A percentile compares a stretch with the other conserved stretches of the same genome.
Conservation (phyloP, 805 yeast genomes). For the Metschnikowia aberdeeniae region DNA sequence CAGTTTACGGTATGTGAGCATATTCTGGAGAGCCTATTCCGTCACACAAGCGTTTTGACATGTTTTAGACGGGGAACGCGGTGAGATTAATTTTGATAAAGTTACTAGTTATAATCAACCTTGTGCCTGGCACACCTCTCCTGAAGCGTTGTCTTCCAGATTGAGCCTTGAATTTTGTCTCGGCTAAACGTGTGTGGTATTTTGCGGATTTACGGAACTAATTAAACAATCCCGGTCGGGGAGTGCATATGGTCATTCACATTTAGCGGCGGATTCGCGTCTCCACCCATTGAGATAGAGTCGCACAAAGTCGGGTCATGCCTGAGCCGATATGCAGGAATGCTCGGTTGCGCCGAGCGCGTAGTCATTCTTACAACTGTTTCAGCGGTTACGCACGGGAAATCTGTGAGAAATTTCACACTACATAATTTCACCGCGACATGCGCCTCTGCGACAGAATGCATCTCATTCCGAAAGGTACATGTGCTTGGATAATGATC, state of each 20-base stretch:
- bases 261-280: neutral
- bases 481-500: no score
- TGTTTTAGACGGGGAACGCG: no score
- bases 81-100: no score
- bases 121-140: no score
- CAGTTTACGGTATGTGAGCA: no score
- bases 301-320: constrained; percentile 1
- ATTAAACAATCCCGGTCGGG: neutral
- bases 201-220: neutral
- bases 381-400: neutral
- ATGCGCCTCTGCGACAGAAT: neutral
- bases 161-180: no score
- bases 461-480: no score
- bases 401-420: neutral
- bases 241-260: neutral
- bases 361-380: neutral
- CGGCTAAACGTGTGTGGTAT: no score
- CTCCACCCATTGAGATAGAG: neutral
- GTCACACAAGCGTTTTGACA: no score
- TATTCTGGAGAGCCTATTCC: no score
- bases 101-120: no score
- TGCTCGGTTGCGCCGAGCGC: constrained; percentile 1
- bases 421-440: neutral
- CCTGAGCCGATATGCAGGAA: neutral
- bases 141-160: no score